A percentile compares a stretch with the other conserved stretches of the same genome.
Conservation (phyloP, 306 rosid genomes). For the Inga leiocalycina region DNA sequence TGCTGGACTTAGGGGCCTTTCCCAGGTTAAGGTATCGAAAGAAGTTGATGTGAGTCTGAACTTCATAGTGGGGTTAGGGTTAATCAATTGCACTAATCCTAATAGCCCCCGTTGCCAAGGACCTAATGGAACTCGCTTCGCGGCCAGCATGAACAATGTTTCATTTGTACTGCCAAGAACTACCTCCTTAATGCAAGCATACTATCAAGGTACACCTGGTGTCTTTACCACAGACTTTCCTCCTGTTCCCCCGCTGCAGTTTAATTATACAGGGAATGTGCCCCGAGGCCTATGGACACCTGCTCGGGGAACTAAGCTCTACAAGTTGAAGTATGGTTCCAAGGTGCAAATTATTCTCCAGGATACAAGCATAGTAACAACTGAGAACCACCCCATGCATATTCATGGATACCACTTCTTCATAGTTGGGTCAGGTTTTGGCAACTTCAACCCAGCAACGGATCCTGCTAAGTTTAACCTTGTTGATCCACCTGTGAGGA, state of each 20-base stretch:
- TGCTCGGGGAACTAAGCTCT: conserved; percentile 61
- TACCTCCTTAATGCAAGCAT: conserved; percentile 87
- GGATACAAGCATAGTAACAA: conserved; percentile 82
- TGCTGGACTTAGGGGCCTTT: conserved; percentile 57
- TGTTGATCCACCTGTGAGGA: conserved; percentile 77
- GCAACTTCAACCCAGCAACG: conserved; percentile 79
- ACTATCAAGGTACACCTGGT: conserved; percentile 69
- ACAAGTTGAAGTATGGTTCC: conserved; percentile 72
- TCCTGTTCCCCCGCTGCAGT: conserved; percentile 74
- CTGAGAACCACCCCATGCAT: conserved; percentile 94
- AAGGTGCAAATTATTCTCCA: conserved; percentile 74
- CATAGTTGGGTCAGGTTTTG: conserved; percentile 84
- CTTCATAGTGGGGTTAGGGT: conserved; percentile 77
- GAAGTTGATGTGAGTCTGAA: conserved; percentile 52
- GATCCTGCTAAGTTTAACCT: conserved; percentile 81
- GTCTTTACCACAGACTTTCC: conserved; percentile 87
- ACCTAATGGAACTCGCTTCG: conserved; percentile 93
- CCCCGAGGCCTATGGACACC: conserved; percentile 84
- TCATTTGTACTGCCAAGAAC: conserved; percentile 74
- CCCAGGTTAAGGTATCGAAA: conserved; percentile 46
- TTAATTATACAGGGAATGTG: conserved; percentile 83
- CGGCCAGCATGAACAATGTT: conserved; percentile 88
- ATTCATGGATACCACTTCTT: conserved; percentile 91
- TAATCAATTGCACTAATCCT: conserved; percentile 79
- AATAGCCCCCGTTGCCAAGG: conserved; percentile 93